Conservation (phyloP, 1,284 basidiomycete genomes). For the Marasmius fiardii region DNA sequence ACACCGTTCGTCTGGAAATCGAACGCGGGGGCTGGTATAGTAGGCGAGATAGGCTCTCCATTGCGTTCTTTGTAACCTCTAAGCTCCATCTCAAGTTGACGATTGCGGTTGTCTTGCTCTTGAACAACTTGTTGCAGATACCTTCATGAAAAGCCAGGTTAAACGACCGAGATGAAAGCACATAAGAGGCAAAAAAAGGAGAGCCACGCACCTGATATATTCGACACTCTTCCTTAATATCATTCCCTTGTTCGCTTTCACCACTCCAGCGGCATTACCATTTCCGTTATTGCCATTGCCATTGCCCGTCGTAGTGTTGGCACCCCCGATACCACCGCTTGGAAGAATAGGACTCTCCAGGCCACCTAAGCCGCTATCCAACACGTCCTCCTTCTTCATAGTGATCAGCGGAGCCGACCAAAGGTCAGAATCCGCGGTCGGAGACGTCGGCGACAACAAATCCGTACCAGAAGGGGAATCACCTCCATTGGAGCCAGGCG, state of each 20-base stretch:
- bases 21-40: background rate
- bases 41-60: constrained; percentile 4
- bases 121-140: constrained; percentile 83
- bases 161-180: background rate
- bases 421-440: background rate
- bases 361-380: background rate
- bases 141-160: constrained; percentile 30
- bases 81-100: constrained; percentile 71
- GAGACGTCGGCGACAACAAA: background rate
- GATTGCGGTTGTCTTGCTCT: constrained; percentile 70
- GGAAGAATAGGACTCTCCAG: background rate
- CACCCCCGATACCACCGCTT: background rate
- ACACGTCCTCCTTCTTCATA: background rate
- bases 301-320: constrained; percentile 6
- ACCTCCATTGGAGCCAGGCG: background rate
- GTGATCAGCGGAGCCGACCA: background rate
- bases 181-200: constrained; percentile 3
- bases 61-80: constrained; percentile 32
- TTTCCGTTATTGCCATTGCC: constrained; percentile 19
- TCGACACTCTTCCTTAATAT: constrained; percentile 86
- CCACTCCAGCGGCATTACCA: constrained; percentile 30
- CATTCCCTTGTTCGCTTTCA: constrained; percentile 91
- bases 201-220: constrained; percentile 74
- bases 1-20: background rate
- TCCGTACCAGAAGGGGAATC: background rate